Evolutionary conservation across 78 protist species (phyloP), one percentile per base, ranked within the genome.

Genomic region (Dictyostelium purpureum): DNA sequence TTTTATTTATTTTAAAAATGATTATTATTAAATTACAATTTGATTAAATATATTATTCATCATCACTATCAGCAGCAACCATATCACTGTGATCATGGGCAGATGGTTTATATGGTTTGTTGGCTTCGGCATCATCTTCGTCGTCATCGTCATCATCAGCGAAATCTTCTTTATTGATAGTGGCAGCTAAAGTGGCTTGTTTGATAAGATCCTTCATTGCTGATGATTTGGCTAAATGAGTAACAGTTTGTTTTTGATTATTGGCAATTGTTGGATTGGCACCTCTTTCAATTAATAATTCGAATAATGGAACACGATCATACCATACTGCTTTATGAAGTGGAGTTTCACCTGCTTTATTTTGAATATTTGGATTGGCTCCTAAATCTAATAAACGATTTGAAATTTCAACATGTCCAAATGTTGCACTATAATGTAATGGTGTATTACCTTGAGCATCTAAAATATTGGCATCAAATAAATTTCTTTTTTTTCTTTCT

Each of bases 261-360:
- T 92, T 76, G 14, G 61, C 18, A 1, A 71, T 75, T 9, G 81
- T 67, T 51, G 51, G 51, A 56, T 92, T 77, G 1, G 89, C 95
- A 38, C 90, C 90, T 4, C 59, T 69, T 61, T 92, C 88, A 73
- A 89, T 89, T 16, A 92, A 45, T 6, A 69, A 49, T 24, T 42
- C 43, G 35, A 49, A 70, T 52, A 92, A 70, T 56, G n/a, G 43
- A 14, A 49, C 26, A 18, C 66, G 63, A 67, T 88, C 79, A 24
- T 79, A 65, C 87, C 88, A 79, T 12, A 77, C 79, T 31, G 96
- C 93, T 19, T 79, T 77, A 33, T 94, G 96, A 7, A 94, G 69
- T n/a, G 96, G 85, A 59, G 96, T 94, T 24, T 94, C 96, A 19
- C 96, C 96, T 16, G 51, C 59, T 33, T 35, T 61, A 38, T 88